These are phyloP conservation scores for Paxillus ammoniavirescens DNA, from an alignment of 768 basidiomycete genomes.

Conservation along the genomic window DNA sequence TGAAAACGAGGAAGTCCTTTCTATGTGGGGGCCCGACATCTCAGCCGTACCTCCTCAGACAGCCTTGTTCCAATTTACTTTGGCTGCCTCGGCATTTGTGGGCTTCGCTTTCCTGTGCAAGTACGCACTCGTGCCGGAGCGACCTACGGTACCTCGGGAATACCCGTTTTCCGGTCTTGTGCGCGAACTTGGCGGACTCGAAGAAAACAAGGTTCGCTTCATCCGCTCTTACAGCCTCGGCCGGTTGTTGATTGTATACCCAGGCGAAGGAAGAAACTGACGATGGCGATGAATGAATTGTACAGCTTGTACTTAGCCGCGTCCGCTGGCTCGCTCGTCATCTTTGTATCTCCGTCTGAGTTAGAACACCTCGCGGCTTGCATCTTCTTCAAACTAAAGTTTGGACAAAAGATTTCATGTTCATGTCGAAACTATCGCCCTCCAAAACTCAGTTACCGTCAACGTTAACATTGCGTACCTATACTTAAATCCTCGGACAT, in stretches of 20 bases:
- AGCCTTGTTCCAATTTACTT: slow-evolving; percentile 64
- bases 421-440: background rate
- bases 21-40: slow-evolving; percentile 87
- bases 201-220: slow-evolving; percentile 68
- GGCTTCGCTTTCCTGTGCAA: slow-evolving; percentile 61
- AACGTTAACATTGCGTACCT: no score
- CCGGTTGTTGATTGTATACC: slow-evolving; percentile 2
- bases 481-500: background rate
- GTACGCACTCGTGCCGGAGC: slow-evolving; percentile 52
- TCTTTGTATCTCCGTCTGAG: background rate
- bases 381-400: background rate
- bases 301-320: slow-evolving; percentile 10
- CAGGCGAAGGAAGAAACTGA: slow-evolving; percentile 39
- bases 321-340: background rate
- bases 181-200: slow-evolving; percentile 73
- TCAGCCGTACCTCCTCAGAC: slow-evolving; percentile 56
- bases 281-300: slow-evolving; percentile 31
- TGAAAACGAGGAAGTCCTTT: slow-evolving; percentile 75
- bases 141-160: slow-evolving; percentile 66
- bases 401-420: background rate
- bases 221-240: background rate
- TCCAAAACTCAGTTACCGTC: background rate
- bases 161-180: slow-evolving; percentile 78
- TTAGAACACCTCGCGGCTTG: background rate
- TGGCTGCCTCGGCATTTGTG: slow-evolving; percentile 62